Conservation (phyloP, 305 asterid species). For the Fraxinus xanthoxyloides region DNA sequence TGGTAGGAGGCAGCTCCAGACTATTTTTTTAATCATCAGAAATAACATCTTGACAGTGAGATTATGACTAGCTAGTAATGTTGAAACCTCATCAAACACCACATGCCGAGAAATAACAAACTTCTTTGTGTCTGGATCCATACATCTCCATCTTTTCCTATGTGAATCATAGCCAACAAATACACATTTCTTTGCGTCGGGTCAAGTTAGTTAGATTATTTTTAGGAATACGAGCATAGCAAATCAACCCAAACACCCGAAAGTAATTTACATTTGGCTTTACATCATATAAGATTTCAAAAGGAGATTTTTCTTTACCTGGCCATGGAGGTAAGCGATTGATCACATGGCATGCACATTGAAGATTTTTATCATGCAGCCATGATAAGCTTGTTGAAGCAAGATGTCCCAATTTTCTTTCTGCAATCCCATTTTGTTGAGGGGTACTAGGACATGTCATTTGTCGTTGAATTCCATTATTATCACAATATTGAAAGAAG, state of each 20-base stretch:
- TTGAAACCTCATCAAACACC: background rate
- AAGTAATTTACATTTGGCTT: background rate
- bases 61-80: too few relatives aligned
- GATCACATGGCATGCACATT: constrained; percentile 5
- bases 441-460: too few relatives aligned
- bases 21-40: too few relatives aligned
- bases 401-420: too few relatives aligned
- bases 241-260: background rate
- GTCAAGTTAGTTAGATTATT: background rate
- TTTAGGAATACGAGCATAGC: background rate
- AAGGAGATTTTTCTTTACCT: background rate
- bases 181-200: background rate
- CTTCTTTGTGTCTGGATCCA: background rate
- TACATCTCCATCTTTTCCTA: background rate
- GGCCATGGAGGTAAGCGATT: constrained; percentile 20
- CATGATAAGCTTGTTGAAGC: too few relatives aligned
- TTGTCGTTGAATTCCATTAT: too few relatives aligned
- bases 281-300: background rate
- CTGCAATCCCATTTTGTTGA: too few relatives aligned
- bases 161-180: background rate
- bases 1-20: too few relatives aligned
- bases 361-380: constrained; percentile 14
- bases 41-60: too few relatives aligned
- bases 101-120: background rate
- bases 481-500: too few relatives aligned